A percentile compares a stretch with the other conserved stretches of the same genome.
Evolutionary conservation across 306 rosid species (phyloP).

Genomic region (Cicer judaicum): DNA sequence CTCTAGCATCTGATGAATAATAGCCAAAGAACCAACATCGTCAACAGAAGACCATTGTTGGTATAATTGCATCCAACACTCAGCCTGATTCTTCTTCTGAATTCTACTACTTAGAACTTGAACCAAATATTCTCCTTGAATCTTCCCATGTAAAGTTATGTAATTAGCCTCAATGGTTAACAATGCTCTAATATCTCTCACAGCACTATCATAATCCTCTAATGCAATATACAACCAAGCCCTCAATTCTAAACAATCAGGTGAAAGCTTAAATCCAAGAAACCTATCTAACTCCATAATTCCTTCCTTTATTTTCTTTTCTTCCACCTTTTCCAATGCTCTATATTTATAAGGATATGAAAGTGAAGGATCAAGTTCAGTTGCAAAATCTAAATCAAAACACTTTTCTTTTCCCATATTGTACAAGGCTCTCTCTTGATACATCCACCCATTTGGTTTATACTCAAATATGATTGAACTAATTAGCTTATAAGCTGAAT

Average conservation of each 20-base stretch:
- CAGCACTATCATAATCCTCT: conserved; percentile 67
- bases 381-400: conserved; percentile 72
- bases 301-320: conserved; percentile 67
- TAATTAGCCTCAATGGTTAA: conserved; percentile 73
- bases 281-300: conserved; percentile 67
- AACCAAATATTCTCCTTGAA: conserved; percentile 61
- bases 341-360: conserved; percentile 72
- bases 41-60: conserved; percentile 85
- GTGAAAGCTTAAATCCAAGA: conserved; percentile 68
- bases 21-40: conserved; percentile 82
- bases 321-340: conserved; percentile 65
- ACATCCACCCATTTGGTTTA: conserved; percentile 89
- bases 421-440: conserved; percentile 79
- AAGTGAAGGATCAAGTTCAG: conserved; percentile 77
- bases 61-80: conserved; percentile 87
- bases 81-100: conserved; percentile 64
- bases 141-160: conserved; percentile 60
- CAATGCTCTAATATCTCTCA: conserved; percentile 70
- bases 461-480: conserved; percentile 67
- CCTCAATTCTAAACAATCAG: conserved; percentile 76
- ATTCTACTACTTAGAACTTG: conserved; percentile 51
- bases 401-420: conserved; percentile 72
- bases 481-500: conserved; percentile 73
- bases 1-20: conserved; percentile 79
- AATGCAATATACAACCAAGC: conserved; percentile 73